These are phyloP conservation scores for Guyanaporus albipodus DNA, from an alignment of 768 basidiomycete genomes.

Conservation along the genomic window DNA sequence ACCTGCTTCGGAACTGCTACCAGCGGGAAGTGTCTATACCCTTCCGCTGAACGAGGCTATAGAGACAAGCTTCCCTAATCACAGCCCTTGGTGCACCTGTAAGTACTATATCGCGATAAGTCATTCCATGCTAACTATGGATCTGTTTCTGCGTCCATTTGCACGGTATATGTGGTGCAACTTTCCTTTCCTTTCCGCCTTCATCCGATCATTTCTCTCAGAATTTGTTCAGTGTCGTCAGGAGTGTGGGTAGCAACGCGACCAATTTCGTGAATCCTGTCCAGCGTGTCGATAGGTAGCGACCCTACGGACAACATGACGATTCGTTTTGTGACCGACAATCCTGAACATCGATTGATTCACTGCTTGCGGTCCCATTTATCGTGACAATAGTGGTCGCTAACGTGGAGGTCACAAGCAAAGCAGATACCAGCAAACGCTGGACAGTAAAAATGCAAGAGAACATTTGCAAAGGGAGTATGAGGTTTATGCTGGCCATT, in stretches of 20 bases:
- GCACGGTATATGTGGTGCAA: conserved; percentile 35
- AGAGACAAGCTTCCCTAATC: conserved; percentile 42
- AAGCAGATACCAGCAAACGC: too few relatives aligned
- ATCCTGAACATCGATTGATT: conserved; percentile 2
- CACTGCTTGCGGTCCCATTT: background rate
- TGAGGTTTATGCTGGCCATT: too few relatives aligned
- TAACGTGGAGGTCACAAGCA: too few relatives aligned
- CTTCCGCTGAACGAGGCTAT: conserved; percentile 43
- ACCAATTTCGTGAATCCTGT: conserved; percentile 36
- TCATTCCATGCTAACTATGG: background rate
- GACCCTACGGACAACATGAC: conserved; percentile 41
- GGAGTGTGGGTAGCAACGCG: conserved; percentile 22
- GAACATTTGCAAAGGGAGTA: too few relatives aligned
- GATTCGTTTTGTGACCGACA: conserved; percentile 56
- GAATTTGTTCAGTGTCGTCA: conserved; percentile 35
- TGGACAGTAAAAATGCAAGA: too few relatives aligned
- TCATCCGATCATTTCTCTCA: conserved; percentile 5
- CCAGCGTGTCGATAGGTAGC: conserved; percentile 26
- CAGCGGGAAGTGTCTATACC: conserved; percentile 41
- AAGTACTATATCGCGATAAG: conserved; percentile 4
- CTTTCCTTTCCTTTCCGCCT: background rate
- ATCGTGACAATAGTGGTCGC: too few relatives aligned
- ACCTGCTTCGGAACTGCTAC: conserved; percentile 43
- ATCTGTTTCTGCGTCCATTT: conserved; percentile 31
- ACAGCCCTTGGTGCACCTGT: conserved; percentile 27